Evolutionary conservation across 192 early-diverging fungal genomes (phyloP).

Genomic region (Mortierella alpina): DNA sequence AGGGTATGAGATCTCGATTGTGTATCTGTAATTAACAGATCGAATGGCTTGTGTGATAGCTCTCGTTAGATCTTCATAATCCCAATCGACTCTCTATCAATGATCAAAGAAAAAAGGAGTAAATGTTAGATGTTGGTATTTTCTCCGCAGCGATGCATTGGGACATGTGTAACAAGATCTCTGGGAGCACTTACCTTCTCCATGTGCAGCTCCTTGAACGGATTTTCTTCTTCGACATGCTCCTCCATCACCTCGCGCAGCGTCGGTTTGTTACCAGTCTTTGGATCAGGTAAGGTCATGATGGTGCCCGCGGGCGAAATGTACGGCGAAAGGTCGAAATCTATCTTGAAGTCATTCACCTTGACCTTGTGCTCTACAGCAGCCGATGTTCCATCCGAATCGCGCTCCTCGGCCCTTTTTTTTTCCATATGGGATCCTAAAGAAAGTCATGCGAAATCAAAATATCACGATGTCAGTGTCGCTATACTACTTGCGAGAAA

Average conservation of each 20-base stretch:
- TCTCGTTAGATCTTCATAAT: constrained; percentile 52
- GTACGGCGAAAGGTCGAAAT: constrained; percentile 46
- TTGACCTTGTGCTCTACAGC: constrained; percentile 19
- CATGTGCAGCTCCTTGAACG: constrained; percentile 55
- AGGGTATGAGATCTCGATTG: constrained; percentile 53
- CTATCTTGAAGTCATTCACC: constrained; percentile 53
- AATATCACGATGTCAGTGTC: neutral
- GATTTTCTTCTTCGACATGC: constrained; percentile 47
- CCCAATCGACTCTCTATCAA: constrained; percentile 45
- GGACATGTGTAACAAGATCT: too few relatives aligned
- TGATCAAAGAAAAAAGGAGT: neutral
- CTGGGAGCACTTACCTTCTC: constrained; percentile 29
- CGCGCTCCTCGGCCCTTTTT: neutral
- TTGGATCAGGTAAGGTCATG: constrained; percentile 18
- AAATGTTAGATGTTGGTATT: neutral
- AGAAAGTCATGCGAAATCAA: neutral
- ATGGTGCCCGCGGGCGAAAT: constrained; percentile 36
- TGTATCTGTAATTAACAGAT: constrained; percentile 39
- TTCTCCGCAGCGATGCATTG: too few relatives aligned
- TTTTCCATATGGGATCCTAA: constrained; percentile 51
- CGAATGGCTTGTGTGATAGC: constrained; percentile 46
- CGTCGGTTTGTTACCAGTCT: constrained; percentile 17
- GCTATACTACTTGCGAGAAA: too few relatives aligned
- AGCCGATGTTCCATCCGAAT: constrained; percentile 6
- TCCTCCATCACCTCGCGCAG: constrained; percentile 47